phyloP scores from a whole-genome alignment of 2,329 filamentous ascomycete species.

The Cytospora mali region DNA sequence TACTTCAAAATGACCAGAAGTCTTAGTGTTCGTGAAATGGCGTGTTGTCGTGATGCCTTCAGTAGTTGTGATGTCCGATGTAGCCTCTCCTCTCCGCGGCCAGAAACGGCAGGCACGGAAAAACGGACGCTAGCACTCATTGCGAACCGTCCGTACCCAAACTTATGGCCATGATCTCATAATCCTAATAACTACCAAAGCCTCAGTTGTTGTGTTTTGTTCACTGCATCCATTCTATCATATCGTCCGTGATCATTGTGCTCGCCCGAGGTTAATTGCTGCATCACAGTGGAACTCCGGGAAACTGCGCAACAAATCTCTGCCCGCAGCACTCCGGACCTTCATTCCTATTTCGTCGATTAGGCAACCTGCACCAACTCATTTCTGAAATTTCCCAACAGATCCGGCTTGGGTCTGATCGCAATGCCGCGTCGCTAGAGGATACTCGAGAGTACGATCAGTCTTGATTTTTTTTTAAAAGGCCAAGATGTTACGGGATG shows the following conservation, averaged over 20 bases:
- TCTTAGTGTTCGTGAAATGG: background rate
- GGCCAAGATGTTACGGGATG: constrained; percentile 21
- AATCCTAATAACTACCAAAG: background rate
- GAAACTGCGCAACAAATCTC: constrained; percentile 24
- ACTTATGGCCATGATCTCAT: background rate
- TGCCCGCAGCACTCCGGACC: constrained; percentile 25
- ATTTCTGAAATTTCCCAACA: constrained; percentile 4
- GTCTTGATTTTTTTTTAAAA: background rate
- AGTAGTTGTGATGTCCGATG: background rate
- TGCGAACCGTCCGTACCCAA: background rate
- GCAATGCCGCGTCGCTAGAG: constrained; percentile 17
- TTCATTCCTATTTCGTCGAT: constrained; percentile 14
- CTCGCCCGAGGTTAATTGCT: background rate
- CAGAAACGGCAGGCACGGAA: constrained; percentile 16
- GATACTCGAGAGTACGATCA: background rate
- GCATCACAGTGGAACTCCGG: constrained; percentile 23
- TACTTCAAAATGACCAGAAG: constrained; percentile 4
- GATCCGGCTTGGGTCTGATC: background rate
- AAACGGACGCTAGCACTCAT: constrained; percentile 6
- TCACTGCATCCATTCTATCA: background rate
- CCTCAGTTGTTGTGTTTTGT: background rate
- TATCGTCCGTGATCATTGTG: background rate
- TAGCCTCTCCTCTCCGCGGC: background rate
- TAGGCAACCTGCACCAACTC: constrained; percentile 11
- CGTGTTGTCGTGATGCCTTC: constrained; percentile 2